Base-by-base conservation (phyloP, 73 alveolate species). In the Symbiodinium pilosum region DNA sequence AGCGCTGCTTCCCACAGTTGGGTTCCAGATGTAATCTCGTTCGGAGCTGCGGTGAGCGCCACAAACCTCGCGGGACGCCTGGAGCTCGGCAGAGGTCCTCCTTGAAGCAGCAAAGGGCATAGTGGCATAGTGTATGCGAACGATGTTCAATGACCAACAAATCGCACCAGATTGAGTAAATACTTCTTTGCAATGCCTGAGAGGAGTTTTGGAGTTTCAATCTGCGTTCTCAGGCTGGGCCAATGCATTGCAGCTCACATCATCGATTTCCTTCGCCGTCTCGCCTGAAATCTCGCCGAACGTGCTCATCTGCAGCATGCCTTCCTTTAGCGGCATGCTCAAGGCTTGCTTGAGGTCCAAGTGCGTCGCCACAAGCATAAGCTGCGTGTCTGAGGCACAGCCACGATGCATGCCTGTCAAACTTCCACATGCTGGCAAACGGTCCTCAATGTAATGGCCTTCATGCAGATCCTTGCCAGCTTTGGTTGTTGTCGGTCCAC, bases 381-480 rank as follows among this genome's bases (percentile, higher is more conserved):
- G 41, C 7, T 26, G n/a, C 38, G 24, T n/a, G 81, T n/a, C 81
- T 30, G 24, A 73, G 85, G 97, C 32, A 91, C 97, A 24, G 97
- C 97, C 4, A 75, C 87, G 12, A 91, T 91, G 97, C 97, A 91
- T 30, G 51, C 97, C 16, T 91, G 97, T 32, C 52, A 85, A 14
- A 77, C 87, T 30, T 68, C 97, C 21, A 68, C 30, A 52, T n/a
- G 75, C 89, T 91, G 97, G 97, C 87, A 91, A 83, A 51, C 51
- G 21, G 97, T 91, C 4, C 81, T 91, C 47, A 34, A 21, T 43
- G 51, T 91, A 40, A 91, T 91, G 97, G 52, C 86, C n/a, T 91
- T 69, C 43, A 91, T 91, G 97, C 97, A 42, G 97, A 68, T 28
- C 54, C 97, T 91, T 43, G 97, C 24, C 81, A 47, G 59, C 59